Base-by-base conservation (phyloP, 495 filamentous ascomycete species). In the Penicillium desertorum region DNA sequence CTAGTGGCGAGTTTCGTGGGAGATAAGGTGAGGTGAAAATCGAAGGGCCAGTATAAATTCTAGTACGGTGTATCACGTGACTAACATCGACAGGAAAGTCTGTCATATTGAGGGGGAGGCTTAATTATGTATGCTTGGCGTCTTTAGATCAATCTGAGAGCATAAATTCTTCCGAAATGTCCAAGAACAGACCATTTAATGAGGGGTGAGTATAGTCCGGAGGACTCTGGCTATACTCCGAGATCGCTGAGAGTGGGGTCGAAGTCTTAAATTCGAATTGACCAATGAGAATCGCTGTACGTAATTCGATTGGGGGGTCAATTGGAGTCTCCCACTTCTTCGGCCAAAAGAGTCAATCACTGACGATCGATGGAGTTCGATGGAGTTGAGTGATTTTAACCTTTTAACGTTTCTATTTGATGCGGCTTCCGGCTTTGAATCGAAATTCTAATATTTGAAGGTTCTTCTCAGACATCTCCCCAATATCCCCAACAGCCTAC, bases 281-380 rank as follows among this genome's bases (percentile, higher is more conserved):
- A 55, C 65, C 65, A 68, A 68, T 63, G 25, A 48, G 12, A 25
- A 45, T 22, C 12, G 20, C 54, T 46, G 60, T 68, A 68, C 65
- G 65, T 68, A 68, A 68, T 65, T 22, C 60, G 48, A 54, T 65
- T 45, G 59, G 65, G 65, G 65, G 49, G 57, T 60, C 56, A 51
- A 16, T 66, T 66, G 60, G 65, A 47, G 63, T 57, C 54, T 56
- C 34, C 41, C 44, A 10, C 34, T 22, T 39, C 29, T 52, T 68
- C 65, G 62, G 65, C 55, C 56, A 57, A 61, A 61, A 44, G 58
- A 64, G 32, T 66, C 61, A 66, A 66, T 64, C 63, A 63, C 30
- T 7, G 30, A 46, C 41, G 52, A 61, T 59, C 59, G 47, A 45
- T 6, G 23, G 23, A 0, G 23, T 25, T 25, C 20, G 6, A 10